Conservation (phyloP, 768 basidiomycete species). For the Naganishia friedmannii region DNA sequence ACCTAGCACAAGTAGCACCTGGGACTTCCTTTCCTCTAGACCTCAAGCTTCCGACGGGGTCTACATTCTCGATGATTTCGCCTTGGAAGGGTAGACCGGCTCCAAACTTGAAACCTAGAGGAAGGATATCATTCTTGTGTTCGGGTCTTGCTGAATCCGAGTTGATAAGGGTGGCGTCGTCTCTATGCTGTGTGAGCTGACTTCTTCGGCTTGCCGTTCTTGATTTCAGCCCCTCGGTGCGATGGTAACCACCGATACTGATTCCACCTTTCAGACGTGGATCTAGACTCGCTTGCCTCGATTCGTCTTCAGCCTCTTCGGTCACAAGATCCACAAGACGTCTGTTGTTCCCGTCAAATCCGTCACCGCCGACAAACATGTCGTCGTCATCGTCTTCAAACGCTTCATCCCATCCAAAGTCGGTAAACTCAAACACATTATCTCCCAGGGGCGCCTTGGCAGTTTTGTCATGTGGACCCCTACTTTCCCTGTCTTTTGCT, state of each 20-base stretch:
- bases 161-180: neutral
- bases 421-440: slow-evolving; percentile 31
- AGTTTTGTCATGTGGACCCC: neutral
- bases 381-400: slow-evolving; percentile 35
- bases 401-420: slow-evolving; percentile 34
- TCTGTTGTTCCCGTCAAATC: neutral
- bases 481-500: slow-evolving; percentile 17
- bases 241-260: slow-evolving; percentile 29
- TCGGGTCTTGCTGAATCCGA: slow-evolving; percentile 19
- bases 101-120: slow-evolving; percentile 45
- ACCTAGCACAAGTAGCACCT: slow-evolving; percentile 7
- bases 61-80: slow-evolving; percentile 46
- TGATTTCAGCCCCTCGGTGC: neutral
- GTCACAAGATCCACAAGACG: slow-evolving; percentile 19
- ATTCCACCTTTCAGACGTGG: slow-evolving; percentile 24
- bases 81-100: slow-evolving; percentile 49
- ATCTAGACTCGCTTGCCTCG: slow-evolving; percentile 2
- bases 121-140: slow-evolving; percentile 40
- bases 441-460: neutral
- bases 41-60: slow-evolving; percentile 35
- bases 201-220: slow-evolving; percentile 15
- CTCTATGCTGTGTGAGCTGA: neutral
- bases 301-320: slow-evolving; percentile 11
- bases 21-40: slow-evolving; percentile 21
- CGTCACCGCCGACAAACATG: neutral